These are phyloP conservation scores for Yamadazyma siamensis DNA, from an alignment of 1,139 yeast genomes.

Conservation along the genomic window DNA sequence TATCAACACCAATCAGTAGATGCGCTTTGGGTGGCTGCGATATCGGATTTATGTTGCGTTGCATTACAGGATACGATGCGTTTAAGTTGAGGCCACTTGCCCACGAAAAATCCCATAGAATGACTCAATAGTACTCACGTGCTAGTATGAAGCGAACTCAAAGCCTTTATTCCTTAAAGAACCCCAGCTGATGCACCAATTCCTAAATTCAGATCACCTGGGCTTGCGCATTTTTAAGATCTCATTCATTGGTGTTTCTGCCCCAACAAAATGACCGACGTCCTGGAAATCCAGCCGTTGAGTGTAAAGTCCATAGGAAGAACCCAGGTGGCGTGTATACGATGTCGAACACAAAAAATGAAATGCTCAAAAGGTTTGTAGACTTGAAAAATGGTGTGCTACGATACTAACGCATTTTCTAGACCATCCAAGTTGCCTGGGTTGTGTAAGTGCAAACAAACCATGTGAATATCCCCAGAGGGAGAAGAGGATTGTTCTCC, in stretches of 20 bases:
- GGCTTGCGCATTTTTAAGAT: too few relatives aligned
- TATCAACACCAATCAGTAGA: slow-evolving; percentile 2
- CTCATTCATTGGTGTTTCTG: too few relatives aligned
- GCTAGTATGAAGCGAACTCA: too few relatives aligned
- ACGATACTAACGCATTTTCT: background rate
- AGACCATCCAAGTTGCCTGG: slow-evolving; percentile 12
- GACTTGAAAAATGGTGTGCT: background rate
- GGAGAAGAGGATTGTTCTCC: slow-evolving; percentile 12
- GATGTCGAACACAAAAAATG: slow-evolving; percentile 14
- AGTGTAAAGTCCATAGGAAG: slow-evolving; percentile 14
- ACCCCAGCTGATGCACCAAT: too few relatives aligned
- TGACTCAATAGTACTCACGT: too few relatives aligned
- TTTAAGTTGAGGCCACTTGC: too few relatives aligned
- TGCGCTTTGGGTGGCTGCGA: too few relatives aligned
- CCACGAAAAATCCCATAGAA: too few relatives aligned
- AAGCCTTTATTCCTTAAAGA: too few relatives aligned
- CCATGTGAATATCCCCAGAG: slow-evolving; percentile 13
- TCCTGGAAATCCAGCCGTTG: slow-evolving; percentile 11
- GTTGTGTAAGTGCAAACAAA: slow-evolving; percentile 9
- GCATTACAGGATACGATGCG: too few relatives aligned
- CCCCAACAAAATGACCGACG: slow-evolving; percentile 5
- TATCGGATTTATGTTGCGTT: too few relatives aligned
- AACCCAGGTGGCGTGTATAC: slow-evolving; percentile 13
- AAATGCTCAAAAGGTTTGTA: slow-evolving; percentile 14
- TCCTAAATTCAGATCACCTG: too few relatives aligned